These are phyloP conservation scores for Aspergillus thermomutatus DNA, from an alignment of 2,329 filamentous ascomycete species.

Conservation along the genomic window DNA sequence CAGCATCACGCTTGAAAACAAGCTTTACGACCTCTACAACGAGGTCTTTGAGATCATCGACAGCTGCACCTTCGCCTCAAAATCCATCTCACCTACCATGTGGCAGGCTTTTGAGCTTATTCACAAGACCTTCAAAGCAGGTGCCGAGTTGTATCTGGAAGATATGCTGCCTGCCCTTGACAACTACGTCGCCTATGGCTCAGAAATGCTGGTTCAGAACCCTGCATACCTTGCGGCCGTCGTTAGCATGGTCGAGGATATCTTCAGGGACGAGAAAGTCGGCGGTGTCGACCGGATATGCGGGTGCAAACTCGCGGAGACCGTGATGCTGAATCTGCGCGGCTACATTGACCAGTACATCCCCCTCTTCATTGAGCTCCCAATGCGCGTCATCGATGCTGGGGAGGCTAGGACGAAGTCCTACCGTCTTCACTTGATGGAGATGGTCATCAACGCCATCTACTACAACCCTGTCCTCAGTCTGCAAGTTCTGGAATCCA, in stretches of 20 bases:
- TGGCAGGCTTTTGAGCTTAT: constrained; percentile 98
- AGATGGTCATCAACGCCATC: constrained; percentile 97
- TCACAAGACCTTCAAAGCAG: constrained; percentile 93
- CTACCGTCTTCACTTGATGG: constrained; percentile 94
- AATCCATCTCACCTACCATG: constrained; percentile 93
- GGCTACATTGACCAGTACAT: constrained; percentile 86
- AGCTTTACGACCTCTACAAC: constrained; percentile 96
- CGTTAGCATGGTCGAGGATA: constrained; percentile 89
- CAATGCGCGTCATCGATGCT: constrained; percentile 73
- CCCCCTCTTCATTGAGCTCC: constrained; percentile 81
- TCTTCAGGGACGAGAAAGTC: constrained; percentile 89
- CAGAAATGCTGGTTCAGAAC: constrained; percentile 74
- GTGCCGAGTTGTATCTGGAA: constrained; percentile 93
- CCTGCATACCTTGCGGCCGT: constrained; percentile 83
- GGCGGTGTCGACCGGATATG: constrained; percentile 93
- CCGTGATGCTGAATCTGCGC: constrained; percentile 92
- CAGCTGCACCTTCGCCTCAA: constrained; percentile 97
- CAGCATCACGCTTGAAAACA: constrained; percentile 92
- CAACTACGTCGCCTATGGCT: constrained; percentile 95
- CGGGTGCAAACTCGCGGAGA: constrained; percentile 94
- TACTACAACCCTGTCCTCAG: constrained; percentile 92
- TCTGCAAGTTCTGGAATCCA: constrained; percentile 81
- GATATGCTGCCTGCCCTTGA: constrained; percentile 98
- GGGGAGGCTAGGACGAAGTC: constrained; percentile 84
- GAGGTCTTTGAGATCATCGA: constrained; percentile 99